Evolutionary conservation across 1,139 yeast genomes (phyloP).

Genomic region (Geotrichum candidum): DNA sequence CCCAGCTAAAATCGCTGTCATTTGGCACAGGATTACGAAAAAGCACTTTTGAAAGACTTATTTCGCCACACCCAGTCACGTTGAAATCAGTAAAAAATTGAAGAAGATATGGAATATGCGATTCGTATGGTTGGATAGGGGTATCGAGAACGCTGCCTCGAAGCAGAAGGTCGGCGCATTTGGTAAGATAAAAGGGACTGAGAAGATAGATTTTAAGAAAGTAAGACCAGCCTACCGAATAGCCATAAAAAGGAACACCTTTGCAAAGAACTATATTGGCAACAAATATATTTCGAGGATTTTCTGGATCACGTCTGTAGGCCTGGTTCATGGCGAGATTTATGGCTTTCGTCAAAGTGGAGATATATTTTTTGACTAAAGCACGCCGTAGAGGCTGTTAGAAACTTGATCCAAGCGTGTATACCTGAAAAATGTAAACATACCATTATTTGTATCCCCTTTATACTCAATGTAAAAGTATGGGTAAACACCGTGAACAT

Average conservation of each 20-base stretch:
- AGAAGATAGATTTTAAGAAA: constrained; percentile 64
- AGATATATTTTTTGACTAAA: constrained; percentile 24
- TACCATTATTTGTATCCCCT: constrained; percentile 33
- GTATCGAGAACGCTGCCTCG: constrained; percentile 43
- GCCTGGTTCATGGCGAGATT: constrained; percentile 30
- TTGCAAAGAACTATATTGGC: constrained; percentile 65
- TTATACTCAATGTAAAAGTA: constrained; percentile 63
- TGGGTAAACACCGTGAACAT: constrained; percentile 81
- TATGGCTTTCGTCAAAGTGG: constrained; percentile 24
- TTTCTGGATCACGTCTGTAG: constrained; percentile 27
- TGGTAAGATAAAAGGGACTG: constrained; percentile 54
- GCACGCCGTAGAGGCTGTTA: neutral
- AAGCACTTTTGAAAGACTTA: constrained; percentile 27
- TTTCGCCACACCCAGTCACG: constrained; percentile 78
- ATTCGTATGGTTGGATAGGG: constrained; percentile 53
- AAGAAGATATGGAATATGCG: constrained; percentile 69
- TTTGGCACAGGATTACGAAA: constrained; percentile 21
- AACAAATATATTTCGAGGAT: constrained; percentile 43
- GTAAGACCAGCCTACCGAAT: constrained; percentile 54
- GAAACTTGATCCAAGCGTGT: neutral
- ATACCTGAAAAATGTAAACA: neutral
- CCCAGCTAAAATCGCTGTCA: neutral
- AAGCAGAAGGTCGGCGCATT: constrained; percentile 56
- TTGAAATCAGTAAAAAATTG: constrained; percentile 83
- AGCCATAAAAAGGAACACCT: constrained; percentile 83